These are phyloP conservation scores for Tylopilus intermedius DNA, from an alignment of 768 basidiomycete genomes.

Conservation along the genomic window DNA sequence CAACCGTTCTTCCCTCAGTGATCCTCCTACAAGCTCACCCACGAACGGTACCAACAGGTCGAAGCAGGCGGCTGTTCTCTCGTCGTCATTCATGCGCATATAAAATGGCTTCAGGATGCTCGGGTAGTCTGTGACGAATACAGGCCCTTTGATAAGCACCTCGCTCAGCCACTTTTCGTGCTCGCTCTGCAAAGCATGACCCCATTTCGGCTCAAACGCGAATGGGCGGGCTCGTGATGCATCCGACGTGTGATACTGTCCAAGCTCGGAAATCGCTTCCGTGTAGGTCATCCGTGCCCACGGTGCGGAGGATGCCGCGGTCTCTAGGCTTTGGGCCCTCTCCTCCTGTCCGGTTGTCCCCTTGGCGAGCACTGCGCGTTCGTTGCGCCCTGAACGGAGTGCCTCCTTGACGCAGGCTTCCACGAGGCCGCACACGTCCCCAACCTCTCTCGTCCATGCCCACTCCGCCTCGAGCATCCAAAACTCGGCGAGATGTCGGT, in stretches of 20 bases:
- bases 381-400: constrained; percentile 31
- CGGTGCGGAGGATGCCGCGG: constrained; percentile 32
- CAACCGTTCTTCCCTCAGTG: constrained; percentile 74
- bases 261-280: constrained; percentile 62
- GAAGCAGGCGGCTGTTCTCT: constrained; percentile 82
- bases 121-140: constrained; percentile 93
- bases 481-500: constrained; percentile 93
- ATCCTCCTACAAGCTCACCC: constrained; percentile 91
- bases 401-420: constrained; percentile 50
- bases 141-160: constrained; percentile 59
- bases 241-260: constrained; percentile 29
- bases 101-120: constrained; percentile 86
- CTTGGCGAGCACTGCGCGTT: constrained; percentile 31
- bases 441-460: constrained; percentile 50
- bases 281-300: constrained; percentile 81
- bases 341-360: constrained; percentile 30
- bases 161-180: constrained; percentile 91
- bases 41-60: constrained; percentile 85
- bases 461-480: constrained; percentile 99
- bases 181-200: constrained; percentile 73
- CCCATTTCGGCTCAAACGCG: constrained; percentile 59
- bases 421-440: constrained; percentile 50
- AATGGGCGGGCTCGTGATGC: constrained; percentile 36
- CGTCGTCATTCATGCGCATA: constrained; percentile 70
- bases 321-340: constrained; percentile 33